Base-by-base conservation (phyloP, 1,284 basidiomycete species). In the Fomitopsis palustris region DNA sequence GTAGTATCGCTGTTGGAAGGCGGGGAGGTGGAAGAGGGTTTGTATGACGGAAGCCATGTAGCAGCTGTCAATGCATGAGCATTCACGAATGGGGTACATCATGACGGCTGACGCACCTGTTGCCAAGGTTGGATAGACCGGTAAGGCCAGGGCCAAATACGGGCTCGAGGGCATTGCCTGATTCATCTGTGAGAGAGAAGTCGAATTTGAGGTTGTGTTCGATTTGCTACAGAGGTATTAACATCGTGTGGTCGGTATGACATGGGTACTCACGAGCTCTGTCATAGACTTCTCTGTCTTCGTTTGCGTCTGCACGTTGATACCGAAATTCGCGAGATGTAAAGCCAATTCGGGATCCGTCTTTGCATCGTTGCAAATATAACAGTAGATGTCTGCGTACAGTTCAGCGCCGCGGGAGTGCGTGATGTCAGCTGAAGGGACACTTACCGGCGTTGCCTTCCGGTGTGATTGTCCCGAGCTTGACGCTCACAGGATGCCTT, bases 271-370 rank as follows among this genome's bases (percentile, higher is more conserved):
- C 61, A 94, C 93, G 58, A 99, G 79, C 71, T 99, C 96, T 0
- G 96, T 97, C 90, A 98, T 95, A 56, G 88, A 95, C 77, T 98
- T 98, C 72, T 98, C 95, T 0, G 96, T 99, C 77, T 99, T 99
- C 27, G 79, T 88, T 70, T 94, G 89, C 0, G 83, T 83, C 49
- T 85, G 79, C 1, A 98, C 87, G 61, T 94, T 90, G 73, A 99
- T 96, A 1, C 93, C 95, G 65, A 98, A 97, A 23, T 84, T 83
- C 0, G 82, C 72, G 3, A 98, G 82, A 74, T 98, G 96, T 0
- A 72, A 64, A 0, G 88, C 81, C 3, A 99, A 77, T 10, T 90
- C 84, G 0, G 90, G 91, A 70, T 98, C 95, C 16, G 92, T 69
- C 68, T 85, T 89, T 6, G 92, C 82, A 64, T 99, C 97, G 69